phyloP scores from a whole-genome alignment of 257 asterid genomes.

The Verbena officinalis region DNA sequence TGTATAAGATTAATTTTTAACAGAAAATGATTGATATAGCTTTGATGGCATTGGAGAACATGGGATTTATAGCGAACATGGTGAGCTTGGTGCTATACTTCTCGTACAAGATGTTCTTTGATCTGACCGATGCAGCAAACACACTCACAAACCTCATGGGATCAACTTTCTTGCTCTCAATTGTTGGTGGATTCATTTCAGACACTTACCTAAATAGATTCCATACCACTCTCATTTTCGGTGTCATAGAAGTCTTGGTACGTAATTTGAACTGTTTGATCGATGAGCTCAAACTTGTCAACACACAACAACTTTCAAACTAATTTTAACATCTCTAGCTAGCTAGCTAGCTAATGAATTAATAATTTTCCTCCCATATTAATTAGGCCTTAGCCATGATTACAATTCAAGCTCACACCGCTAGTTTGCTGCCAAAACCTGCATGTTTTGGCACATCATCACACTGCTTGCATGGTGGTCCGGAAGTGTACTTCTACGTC shows the following conservation, averaged over 20 bases:
- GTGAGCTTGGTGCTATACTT: slow-evolving; percentile 73
- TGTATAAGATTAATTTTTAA: too few relatives aligned
- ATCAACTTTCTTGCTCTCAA: slow-evolving; percentile 72
- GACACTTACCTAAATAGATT: slow-evolving; percentile 67
- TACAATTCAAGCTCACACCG: slow-evolving; percentile 59
- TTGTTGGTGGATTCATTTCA: slow-evolving; percentile 75
- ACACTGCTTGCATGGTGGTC: slow-evolving; percentile 53
- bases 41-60: slow-evolving; percentile 58
- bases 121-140: slow-evolving; percentile 53
- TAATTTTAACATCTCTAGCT: too few relatives aligned
- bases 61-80: slow-evolving; percentile 75
- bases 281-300: too few relatives aligned
- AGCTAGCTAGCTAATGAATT: too few relatives aligned
- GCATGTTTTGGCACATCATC: slow-evolving; percentile 41
- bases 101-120: slow-evolving; percentile 43
- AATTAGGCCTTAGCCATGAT: slow-evolving; percentile 54
- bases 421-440: slow-evolving; percentile 44
- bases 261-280: neutral
- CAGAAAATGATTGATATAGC: slow-evolving; percentile 19
- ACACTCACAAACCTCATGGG: slow-evolving; percentile 83
- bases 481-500: slow-evolving; percentile 50
- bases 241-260: slow-evolving; percentile 59
- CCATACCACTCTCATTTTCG: slow-evolving; percentile 65
- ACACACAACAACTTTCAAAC: too few relatives aligned
- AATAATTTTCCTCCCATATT: too few relatives aligned